Percentiles rank a stretch among this genome's conserved stretches.
Conservation (phyloP, 306 rosid species). For the Glycyrrhiza uralensis region DNA sequence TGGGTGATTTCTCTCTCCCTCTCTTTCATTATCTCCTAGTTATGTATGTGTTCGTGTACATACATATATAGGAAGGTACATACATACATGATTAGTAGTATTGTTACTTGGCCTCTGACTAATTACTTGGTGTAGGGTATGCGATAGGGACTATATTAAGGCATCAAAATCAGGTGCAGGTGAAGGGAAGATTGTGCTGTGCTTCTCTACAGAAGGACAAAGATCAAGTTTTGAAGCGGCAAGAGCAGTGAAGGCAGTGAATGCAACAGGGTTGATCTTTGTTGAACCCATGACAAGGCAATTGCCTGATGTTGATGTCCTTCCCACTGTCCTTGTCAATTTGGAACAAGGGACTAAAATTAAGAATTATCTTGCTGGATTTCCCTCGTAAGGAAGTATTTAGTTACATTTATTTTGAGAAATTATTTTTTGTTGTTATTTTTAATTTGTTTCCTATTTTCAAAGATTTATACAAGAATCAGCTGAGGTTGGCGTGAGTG, state of each 20-base stretch:
- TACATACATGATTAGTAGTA: too few relatives aligned
- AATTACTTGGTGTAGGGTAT: constrained; percentile 33
- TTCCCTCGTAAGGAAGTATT: too few relatives aligned
- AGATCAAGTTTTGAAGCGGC: constrained; percentile 18
- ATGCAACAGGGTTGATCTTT: constrained; percentile 41
- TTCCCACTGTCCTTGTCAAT: constrained; percentile 44
- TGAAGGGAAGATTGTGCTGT: constrained; percentile 32
- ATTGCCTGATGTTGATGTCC: constrained; percentile 13
- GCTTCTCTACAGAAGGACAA: constrained; percentile 44
- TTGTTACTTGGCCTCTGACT: too few relatives aligned
- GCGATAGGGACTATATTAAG: constrained; percentile 12
- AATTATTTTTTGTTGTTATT: too few relatives aligned
- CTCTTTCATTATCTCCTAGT: not conserved
- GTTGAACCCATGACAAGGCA: constrained; percentile 36
- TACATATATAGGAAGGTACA: not conserved
- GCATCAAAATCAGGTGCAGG: constrained; percentile 25
- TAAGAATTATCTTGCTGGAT: constrained; percentile 32
- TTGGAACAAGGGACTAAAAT: constrained; percentile 37
- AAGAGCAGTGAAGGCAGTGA: constrained; percentile 32
- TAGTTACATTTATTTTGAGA: too few relatives aligned
- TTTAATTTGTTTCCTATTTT: too few relatives aligned
- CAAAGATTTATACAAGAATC: too few relatives aligned
- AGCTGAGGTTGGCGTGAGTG: too few relatives aligned
- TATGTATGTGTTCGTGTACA: not conserved
- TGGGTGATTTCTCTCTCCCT: constrained; percentile 32